Evolutionary conservation across 1,139 yeast species (phyloP), one percentile per base, ranked within the genome.

Genomic region (Wickerhamomyces sp.): DNA sequence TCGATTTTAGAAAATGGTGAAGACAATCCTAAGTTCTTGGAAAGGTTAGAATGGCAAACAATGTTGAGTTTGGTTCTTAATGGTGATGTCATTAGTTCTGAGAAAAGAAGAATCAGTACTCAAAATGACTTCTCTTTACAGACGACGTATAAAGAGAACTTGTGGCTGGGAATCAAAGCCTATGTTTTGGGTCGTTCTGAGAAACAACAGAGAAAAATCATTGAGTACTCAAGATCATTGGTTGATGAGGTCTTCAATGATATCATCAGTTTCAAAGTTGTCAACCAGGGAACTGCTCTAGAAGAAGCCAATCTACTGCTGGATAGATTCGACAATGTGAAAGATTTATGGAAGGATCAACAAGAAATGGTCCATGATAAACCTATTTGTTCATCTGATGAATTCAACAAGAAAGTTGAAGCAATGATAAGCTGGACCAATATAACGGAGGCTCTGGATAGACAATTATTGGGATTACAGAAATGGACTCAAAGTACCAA

Each of bases 1-100:
- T 42, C 57, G 2, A 44, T 59, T 9, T 27, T 52, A 29, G 56
- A 58, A 38, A 42, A 51, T 40, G 49, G 53, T 27, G 45, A 55
- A 41, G 55, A 57, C 45, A 87, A 84, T 54, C 85, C 87, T 2
- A 75, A 77, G 26, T 81, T 88, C 23, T 64, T 82, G 30, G 98
- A 90, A 62, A 72, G 99, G 42, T 72, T 91, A 29, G 97, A 91
- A 66, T 93, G 99, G 99, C 98, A 93, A 63, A 80, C 94, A 0
- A 89, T 93, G 96, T 72, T 93, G 40, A 78, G 88, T 4, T 78
- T 93, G 6, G 99, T 93, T 3, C 73, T 93, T 36, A 91, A 95
- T 3, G 98, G 99, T 52, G 99, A 93, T 62, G 96, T 93, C 41
- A 90, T 93, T 23, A 77, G 84, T 37, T 85, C 95, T 10, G 99